phyloP scores from a whole-genome alignment of 2,329 filamentous ascomycete species.

The Fusarium musae region DNA sequence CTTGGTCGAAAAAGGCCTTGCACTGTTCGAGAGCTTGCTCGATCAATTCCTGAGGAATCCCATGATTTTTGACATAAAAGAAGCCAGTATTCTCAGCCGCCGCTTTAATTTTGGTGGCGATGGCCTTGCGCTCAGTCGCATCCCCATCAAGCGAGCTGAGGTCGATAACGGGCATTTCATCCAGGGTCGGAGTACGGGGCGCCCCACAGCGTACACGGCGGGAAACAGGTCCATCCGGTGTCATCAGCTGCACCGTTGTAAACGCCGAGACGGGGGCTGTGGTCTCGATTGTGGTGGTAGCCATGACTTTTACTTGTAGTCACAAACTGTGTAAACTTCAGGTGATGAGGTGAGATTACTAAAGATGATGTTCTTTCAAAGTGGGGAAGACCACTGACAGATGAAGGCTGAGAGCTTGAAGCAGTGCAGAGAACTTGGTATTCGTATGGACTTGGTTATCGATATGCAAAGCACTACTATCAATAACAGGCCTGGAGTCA shows the following conservation, averaged over 20 bases:
- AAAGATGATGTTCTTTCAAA: fast-evolving
- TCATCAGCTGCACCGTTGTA: conserved; percentile 9
- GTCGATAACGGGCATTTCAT: conserved; percentile 16
- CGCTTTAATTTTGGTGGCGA: background rate
- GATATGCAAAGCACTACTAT: too few relatives aligned
- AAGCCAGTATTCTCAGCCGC: background rate
- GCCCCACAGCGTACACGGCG: conserved; percentile 10
- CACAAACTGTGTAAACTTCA: fast-evolving
- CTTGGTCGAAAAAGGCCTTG: background rate
- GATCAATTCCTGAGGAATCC: background rate
- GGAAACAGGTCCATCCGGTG: conserved; percentile 3
- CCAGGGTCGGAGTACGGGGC: background rate
- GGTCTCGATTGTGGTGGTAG: background rate
- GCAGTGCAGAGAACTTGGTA: too few relatives aligned
- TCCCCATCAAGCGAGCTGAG: background rate
- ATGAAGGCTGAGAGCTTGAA: background rate
- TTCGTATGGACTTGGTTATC: background rate
- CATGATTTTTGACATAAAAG: conserved; percentile 2
- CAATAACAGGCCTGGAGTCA: background rate
- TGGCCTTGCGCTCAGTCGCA: background rate
- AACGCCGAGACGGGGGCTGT: background rate
- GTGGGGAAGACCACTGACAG: background rate
- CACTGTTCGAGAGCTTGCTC: background rate
- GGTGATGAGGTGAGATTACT: background rate
- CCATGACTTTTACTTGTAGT: background rate